Percentiles rank a stretch among this genome's conserved stretches.
Conservation (phyloP, 2,329 filamentous ascomycete genomes). For the Calonectria pauciramosa region DNA sequence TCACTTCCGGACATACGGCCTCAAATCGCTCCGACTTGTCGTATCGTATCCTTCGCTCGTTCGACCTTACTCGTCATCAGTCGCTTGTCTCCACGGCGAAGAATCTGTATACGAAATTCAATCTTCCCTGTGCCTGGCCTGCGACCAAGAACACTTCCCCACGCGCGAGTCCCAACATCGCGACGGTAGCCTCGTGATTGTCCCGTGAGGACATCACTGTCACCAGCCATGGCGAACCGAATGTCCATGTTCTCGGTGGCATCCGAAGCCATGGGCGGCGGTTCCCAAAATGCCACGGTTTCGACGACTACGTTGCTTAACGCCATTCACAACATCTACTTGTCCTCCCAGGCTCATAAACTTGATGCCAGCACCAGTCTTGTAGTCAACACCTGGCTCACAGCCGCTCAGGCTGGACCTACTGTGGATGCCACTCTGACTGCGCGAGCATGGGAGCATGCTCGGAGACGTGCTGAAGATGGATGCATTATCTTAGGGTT, state of each 20-base stretch:
- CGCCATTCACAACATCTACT: constrained; percentile 89
- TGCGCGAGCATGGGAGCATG: constrained; percentile 94
- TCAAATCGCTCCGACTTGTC: constrained; percentile 28
- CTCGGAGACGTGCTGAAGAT: constrained; percentile 92
- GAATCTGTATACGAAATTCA: constrained; percentile 14
- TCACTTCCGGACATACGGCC: constrained; percentile 34
- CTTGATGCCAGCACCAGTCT: constrained; percentile 92
- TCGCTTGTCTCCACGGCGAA: constrained; percentile 26
- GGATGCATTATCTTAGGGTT: constrained; percentile 92
- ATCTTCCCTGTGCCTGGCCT: constrained; percentile 23
- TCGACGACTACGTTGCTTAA: constrained; percentile 96
- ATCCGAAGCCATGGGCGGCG: constrained; percentile 73
- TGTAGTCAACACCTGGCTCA: constrained; percentile 96
- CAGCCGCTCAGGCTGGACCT: constrained; percentile 77
- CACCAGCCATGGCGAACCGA: constrained; percentile 68
- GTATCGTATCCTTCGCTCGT: constrained; percentile 33
- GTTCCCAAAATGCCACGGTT: constrained; percentile 81
- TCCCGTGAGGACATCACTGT: constrained; percentile 55
- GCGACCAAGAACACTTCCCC: constrained; percentile 24
- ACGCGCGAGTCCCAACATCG: constrained; percentile 33
- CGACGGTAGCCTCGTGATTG: constrained; percentile 49
- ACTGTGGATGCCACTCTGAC: constrained; percentile 86
- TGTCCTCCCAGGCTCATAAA: constrained; percentile 83
- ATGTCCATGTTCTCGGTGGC: constrained; percentile 79
- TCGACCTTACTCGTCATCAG: constrained; percentile 29